Evolutionary conservation across 2,329 filamentous ascomycete genomes (phyloP).

Genomic region (Trichoderma sp.): DNA sequence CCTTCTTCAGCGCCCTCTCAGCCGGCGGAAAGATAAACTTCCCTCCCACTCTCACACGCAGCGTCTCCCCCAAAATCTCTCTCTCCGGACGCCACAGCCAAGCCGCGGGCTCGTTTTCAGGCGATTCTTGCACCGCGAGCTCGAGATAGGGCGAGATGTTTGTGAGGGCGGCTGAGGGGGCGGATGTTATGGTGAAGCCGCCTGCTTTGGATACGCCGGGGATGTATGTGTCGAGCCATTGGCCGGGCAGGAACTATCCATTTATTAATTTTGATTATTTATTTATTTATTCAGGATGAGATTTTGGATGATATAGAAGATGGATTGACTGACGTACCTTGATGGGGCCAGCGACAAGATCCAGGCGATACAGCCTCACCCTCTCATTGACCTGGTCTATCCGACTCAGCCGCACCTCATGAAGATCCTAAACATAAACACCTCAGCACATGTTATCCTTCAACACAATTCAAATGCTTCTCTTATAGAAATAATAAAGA

Average conservation of each 20-base stretch:
- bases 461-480: too few species aligned
- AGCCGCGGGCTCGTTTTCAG: slow-evolving; percentile 67
- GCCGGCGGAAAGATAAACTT: slow-evolving; percentile 78
- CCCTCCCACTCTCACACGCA: slow-evolving; percentile 73
- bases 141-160: slow-evolving; percentile 58
- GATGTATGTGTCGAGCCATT: slow-evolving; percentile 84
- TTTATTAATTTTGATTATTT: background rate
- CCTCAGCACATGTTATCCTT: too few species aligned
- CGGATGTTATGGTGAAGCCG: slow-evolving; percentile 84
- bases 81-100: slow-evolving; percentile 66
- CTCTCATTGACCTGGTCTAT: slow-evolving; percentile 64
- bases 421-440: slow-evolving; percentile 44
- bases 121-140: slow-evolving; percentile 72
- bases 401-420: slow-evolving; percentile 58
- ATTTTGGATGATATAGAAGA: background rate
- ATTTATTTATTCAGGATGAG: background rate
- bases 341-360: slow-evolving; percentile 47
- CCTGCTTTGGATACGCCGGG: slow-evolving; percentile 68
- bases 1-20: slow-evolving; percentile 21
- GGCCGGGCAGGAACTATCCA: slow-evolving; percentile 69
- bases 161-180: slow-evolving; percentile 56
- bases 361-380: slow-evolving; percentile 66
- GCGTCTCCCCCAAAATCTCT: slow-evolving; percentile 55
- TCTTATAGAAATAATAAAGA: background rate
- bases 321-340: slow-evolving; percentile 40